Base-by-base conservation (phyloP, 2,329 filamentous ascomycete genomes). In the Dactylellina parvicollis region DNA sequence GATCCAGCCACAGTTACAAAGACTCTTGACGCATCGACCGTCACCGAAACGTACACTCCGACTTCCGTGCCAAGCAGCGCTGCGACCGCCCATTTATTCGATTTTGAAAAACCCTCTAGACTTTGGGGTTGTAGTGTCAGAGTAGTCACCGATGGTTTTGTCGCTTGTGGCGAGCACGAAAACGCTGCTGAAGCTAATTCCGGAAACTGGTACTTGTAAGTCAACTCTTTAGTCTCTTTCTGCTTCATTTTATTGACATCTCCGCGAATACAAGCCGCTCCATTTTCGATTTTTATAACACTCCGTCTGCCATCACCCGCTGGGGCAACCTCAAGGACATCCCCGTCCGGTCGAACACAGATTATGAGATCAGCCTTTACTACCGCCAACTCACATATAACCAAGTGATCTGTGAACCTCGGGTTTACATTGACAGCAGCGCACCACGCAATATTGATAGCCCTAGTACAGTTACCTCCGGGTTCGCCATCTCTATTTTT, bases 191-290 rank as follows among this genome's bases (percentile, higher is more conserved):
- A 28, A 1, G 64, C 64, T 9, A 34, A 46, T 18, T 60, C 64
- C 16, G 64, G 64, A 0, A 16, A 26, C 30, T 69, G 36, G 52
- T 69, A 52, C 26, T 60, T 18, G 54, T 69, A 69, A 54, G 64
- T 36, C 4, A 18, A 4, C 16, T 10, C 30, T 26, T 34, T 36
- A 46, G 16, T 46, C 14, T 18, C 4, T 4, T 46, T n/a, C n/a
- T n/a, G n/a, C n/a, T n/a, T n/a, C n/a, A n/a, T n/a, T 2, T 38
- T 2, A 16, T 40, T 14, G 16, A 12, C 3, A 12, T 42, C 30
- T 22, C 2, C 24, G 5, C 36, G 42, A 32, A 32, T 28, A 32
- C 22, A 30, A 65, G 49, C 42, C 61, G 38, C 12, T 32, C 36
- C 24, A 1, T 4, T 7, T 56, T 38, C 14, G n/a, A 28, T 1